Evolutionary conservation across 2,329 filamentous ascomycete genomes (phyloP).

Genomic region (Purpureocillium lavendulum): DNA sequence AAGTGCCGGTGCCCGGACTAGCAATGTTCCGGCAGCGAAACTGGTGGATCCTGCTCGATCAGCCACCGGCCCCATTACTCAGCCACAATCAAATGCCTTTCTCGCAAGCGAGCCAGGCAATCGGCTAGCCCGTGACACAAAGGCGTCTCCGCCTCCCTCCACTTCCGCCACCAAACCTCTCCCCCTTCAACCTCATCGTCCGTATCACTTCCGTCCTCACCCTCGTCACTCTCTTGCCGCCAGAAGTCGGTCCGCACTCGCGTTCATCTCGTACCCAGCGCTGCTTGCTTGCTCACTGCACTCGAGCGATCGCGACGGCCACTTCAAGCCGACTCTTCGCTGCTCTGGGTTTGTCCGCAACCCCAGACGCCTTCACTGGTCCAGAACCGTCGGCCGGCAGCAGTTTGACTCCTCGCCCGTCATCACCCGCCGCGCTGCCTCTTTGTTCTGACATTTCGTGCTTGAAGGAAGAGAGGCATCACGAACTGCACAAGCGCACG

Average conservation of each 20-base stretch:
- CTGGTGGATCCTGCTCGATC: too few species aligned
- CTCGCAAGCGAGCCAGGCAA: too few species aligned
- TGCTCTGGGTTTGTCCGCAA: constrained; percentile 23
- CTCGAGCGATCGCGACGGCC: constrained; percentile 16
- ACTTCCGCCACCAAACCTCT: constrained; percentile 9
- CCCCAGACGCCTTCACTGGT: constrained; percentile 58
- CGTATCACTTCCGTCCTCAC: constrained; percentile 12
- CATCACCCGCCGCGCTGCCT: too few species aligned
- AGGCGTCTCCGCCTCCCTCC: constrained; percentile 6
- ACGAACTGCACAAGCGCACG: too few species aligned
- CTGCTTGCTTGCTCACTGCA: constrained; percentile 4
- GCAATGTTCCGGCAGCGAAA: too few species aligned
- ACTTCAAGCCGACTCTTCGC: constrained; percentile 27
- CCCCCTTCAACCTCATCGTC: constrained; percentile 8
- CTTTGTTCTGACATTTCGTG: too few species aligned
- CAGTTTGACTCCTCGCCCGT: constrained; percentile 4
- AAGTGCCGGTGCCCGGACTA: too few species aligned
- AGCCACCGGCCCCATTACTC: too few species aligned
- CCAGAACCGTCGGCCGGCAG: constrained; percentile 31
- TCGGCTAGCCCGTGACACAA: background rate
- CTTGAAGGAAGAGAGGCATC: too few species aligned
- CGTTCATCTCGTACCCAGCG: constrained; percentile 11
- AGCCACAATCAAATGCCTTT: too few species aligned
- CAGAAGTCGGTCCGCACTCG: constrained; percentile 24
- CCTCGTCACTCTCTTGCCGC: constrained; percentile 21